Conservation (phyloP, 2,329 filamentous ascomycete species). For the Microdochium nivale region DNA sequence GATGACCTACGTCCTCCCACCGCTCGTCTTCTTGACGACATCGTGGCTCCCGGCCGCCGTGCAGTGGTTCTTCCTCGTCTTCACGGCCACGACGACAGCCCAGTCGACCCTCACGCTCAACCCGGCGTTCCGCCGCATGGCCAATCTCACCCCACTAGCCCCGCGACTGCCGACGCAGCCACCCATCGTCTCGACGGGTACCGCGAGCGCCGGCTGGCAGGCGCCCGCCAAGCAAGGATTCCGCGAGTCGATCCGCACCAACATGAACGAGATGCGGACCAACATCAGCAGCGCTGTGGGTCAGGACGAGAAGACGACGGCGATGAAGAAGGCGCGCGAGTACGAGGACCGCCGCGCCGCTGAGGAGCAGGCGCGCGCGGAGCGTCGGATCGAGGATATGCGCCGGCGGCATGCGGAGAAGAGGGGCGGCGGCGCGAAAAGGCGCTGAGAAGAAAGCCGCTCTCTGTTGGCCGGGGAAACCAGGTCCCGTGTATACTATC, state of each 20-base stretch:
- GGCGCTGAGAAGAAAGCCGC: too few species aligned
- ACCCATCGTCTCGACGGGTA: background rate
- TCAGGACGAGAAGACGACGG: constrained; percentile 8
- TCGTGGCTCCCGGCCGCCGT: constrained; percentile 38
- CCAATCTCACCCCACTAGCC: constrained; percentile 27
- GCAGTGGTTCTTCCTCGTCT: constrained; percentile 38
- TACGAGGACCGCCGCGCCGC: constrained; percentile 17
- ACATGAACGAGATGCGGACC: constrained; percentile 5
- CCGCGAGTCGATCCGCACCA: background rate
- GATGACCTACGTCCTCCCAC: constrained; percentile 33
- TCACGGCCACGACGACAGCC: constrained; percentile 20
- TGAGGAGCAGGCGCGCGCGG: constrained; percentile 30
- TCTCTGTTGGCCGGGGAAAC: too few species aligned
- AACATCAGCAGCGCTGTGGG: constrained; percentile 8
- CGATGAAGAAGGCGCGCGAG: constrained; percentile 13
- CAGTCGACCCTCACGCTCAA: constrained; percentile 28
- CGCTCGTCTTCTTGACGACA: constrained; percentile 33
- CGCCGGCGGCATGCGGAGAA: constrained; percentile 5
- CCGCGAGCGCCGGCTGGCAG: constrained; percentile 19
- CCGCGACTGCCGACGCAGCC: constrained; percentile 4
- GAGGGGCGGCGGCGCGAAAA: background rate
- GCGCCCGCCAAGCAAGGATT: constrained; percentile 14
- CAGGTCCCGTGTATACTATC: too few species aligned
- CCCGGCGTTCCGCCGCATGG: constrained; percentile 27
- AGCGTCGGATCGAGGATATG: constrained; percentile 13